Conservation (phyloP, 352 stramenopile genomes). For the Globisporangium spinosum region DNA sequence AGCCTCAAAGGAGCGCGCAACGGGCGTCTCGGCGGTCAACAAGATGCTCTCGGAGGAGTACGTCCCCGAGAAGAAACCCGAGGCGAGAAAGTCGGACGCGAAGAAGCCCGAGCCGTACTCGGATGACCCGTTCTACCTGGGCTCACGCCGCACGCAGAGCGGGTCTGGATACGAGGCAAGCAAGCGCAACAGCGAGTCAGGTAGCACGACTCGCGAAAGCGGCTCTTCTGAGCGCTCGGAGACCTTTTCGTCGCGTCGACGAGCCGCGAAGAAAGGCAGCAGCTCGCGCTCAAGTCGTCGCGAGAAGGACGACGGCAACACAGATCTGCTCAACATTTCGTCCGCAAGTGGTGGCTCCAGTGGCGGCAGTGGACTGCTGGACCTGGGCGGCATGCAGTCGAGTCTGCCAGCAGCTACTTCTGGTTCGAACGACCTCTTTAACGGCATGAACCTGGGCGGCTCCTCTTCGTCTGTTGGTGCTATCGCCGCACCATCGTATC, state of each 20-base stretch:
- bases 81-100: conserved; percentile 19
- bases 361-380: conserved; percentile 39
- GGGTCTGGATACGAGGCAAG: conserved; percentile 30
- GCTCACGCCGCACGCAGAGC: conserved; percentile 49
- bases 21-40: conserved; percentile 64
- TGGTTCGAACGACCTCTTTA: conserved; percentile 49
- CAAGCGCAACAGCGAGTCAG: conserved; percentile 6
- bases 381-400: conserved; percentile 43
- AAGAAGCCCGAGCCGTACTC: conserved; percentile 66
- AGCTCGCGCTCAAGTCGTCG: conserved; percentile 41
- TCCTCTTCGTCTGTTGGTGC: not conserved
- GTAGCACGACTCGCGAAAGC: conserved; percentile 19
- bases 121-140: conserved; percentile 74
- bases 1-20: conserved; percentile 56
- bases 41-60: conserved; percentile 82
- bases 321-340: conserved; percentile 62
- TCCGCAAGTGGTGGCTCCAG: conserved; percentile 6
- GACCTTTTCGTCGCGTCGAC: conserved; percentile 64
- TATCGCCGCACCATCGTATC: conserved; percentile 29
- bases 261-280: conserved; percentile 58
- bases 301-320: conserved; percentile 51
- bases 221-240: conserved; percentile 49
- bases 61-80: conserved; percentile 42
- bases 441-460: conserved; percentile 52
- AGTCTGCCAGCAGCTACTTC: conserved; percentile 37